Base-by-base conservation (phyloP, 495 filamentous ascomycete species). In the Annulohypoxylon stygium region DNA sequence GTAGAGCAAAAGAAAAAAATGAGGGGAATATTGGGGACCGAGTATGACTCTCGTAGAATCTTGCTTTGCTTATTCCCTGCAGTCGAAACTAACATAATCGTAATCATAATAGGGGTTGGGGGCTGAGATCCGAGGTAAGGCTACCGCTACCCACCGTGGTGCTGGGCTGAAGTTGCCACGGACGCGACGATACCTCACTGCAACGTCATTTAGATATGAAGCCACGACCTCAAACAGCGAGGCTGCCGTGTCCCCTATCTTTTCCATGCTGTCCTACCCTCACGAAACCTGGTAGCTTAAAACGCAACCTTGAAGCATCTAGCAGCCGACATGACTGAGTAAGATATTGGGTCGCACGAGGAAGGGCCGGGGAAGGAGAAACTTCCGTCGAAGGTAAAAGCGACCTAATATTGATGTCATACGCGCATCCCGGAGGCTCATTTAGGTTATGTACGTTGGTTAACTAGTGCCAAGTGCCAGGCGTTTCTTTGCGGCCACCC, bases 251-350 rank as follows among this genome's bases (percentile, higher is more conserved):
- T 64, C 4, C 37, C 14, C 45, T 37, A 23, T 57, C 3, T 33
- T 47, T 53, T 50, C 20, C 50, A 54, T 57, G 66, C 37, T 11
- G 66, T 69, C 67, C 67, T 39, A 70, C 60, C 10, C 33, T n/a
- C 43, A 59, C 60, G 41, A 57, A 69, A 62, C 67, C 67, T 30
- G 50, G 51, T 64, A 58, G 30, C 26, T 60, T 61, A 48, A 63
- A 69, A 62, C 50, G 30, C 5, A 30, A 3, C 30, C 30, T 23
- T 23, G 20, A 62, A 45, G 30, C 39, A 26, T 39, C 12, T 53
- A 25, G 33, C 20, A 53, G 30, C 30, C 36, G 47, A 26, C 45
- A 50, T 26, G 33, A 20, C 45, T 37, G 39, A 47, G 59, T 47
- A 23, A 47, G 41, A 23, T 48, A 41, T 14, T 45, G 59, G 59